Conservation (phyloP, 2,329 filamentous ascomycete genomes). For the Verticillium isaacii region DNA sequence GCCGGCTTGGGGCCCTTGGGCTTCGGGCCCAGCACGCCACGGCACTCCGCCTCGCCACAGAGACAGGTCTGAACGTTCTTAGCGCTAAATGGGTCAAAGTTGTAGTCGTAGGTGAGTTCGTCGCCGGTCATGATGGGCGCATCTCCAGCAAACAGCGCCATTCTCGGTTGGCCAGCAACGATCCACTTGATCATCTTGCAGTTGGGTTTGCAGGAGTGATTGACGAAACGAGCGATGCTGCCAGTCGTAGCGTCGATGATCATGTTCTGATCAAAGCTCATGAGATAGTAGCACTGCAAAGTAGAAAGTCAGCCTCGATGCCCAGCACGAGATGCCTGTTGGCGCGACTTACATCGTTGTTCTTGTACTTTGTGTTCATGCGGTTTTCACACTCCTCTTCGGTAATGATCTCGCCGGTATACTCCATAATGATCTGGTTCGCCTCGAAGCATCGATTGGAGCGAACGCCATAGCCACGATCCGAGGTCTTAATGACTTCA, state of each 20-base stretch:
- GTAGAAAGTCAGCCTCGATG: constrained; percentile 3
- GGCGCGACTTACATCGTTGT: constrained; percentile 68
- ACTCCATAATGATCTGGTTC: constrained; percentile 96
- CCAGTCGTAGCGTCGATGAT: constrained; percentile 96
- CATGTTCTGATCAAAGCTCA: constrained; percentile 98
- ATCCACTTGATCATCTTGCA: constrained; percentile 99
- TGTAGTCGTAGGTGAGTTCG: constrained; percentile 91
- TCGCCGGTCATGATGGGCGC: constrained; percentile 89
- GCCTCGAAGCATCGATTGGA: constrained; percentile 83
- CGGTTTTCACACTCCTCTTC: constrained; percentile 88
- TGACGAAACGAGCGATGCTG: constrained; percentile 95
- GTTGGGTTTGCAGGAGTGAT: constrained; percentile 95
- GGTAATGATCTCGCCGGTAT: constrained; percentile 95
- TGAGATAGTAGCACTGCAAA: constrained; percentile 86
- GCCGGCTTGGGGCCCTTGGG: constrained; percentile 45
- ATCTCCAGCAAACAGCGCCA: constrained; percentile 94
- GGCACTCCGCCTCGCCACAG: constrained; percentile 59
- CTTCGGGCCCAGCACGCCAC: constrained; percentile 59
- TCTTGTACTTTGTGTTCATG: constrained; percentile 90
- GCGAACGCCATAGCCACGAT: constrained; percentile 87
- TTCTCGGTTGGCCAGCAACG: constrained; percentile 85
- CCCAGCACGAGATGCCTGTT: constrained; percentile 8
- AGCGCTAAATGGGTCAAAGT: constrained; percentile 64
- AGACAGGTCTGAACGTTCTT: constrained; percentile 66
- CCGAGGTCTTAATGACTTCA: constrained; percentile 85